Percentiles rank a stretch among this genome's conserved stretches.
These are phyloP conservation scores for Epichloe typhina DNA, from an alignment of 2,329 filamentous ascomycete genomes.

Conservation along the genomic window DNA sequence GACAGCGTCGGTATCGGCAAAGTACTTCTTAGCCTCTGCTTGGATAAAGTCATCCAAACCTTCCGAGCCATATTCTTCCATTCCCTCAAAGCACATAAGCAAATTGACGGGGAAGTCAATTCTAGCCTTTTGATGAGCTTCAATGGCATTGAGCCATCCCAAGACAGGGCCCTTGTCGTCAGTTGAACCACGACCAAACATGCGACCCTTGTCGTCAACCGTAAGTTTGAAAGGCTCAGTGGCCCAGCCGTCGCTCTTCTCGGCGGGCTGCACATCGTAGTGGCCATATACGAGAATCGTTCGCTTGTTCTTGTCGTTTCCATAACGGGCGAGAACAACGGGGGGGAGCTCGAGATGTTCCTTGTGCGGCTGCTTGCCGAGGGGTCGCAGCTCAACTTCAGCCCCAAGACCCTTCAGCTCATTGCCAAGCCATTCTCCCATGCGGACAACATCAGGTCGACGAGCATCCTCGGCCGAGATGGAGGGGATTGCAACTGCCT, in stretches of 20 bases:
- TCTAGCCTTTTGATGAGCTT: conserved; percentile 90
- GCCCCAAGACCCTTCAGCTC: conserved; percentile 79
- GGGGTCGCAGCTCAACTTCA: conserved; percentile 68
- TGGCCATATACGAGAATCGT: conserved; percentile 96
- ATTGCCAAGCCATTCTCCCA: conserved; percentile 80
- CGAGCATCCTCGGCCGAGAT: conserved; percentile 84
- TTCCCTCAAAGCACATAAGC: conserved; percentile 98
- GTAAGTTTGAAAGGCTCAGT: conserved; percentile 87
- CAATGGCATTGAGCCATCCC: conserved; percentile 95
- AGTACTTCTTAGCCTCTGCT: conserved; percentile 83
- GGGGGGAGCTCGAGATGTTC: conserved; percentile 86
- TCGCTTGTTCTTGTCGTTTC: conserved; percentile 80
- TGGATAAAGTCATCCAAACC: conserved; percentile 91
- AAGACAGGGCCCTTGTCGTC: conserved; percentile 97
- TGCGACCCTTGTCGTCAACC: conserved; percentile 80
- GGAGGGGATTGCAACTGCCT: conserved; percentile 92
- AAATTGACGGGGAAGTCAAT: conserved; percentile 95
- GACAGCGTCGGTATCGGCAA: conserved; percentile 88
- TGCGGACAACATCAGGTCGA: conserved; percentile 84
- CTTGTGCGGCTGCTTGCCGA: conserved; percentile 86
- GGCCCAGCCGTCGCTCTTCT: conserved; percentile 87
- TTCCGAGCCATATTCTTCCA: conserved; percentile 98
- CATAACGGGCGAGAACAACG: conserved; percentile 83
- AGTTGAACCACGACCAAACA: conserved; percentile 91
- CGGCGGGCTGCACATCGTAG: conserved; percentile 95